Percentiles rank a stretch among this genome's conserved stretches.
Evolutionary conservation across 1,139 yeast species (phyloP).

Genomic region (Geotrichum bryndzae): DNA sequence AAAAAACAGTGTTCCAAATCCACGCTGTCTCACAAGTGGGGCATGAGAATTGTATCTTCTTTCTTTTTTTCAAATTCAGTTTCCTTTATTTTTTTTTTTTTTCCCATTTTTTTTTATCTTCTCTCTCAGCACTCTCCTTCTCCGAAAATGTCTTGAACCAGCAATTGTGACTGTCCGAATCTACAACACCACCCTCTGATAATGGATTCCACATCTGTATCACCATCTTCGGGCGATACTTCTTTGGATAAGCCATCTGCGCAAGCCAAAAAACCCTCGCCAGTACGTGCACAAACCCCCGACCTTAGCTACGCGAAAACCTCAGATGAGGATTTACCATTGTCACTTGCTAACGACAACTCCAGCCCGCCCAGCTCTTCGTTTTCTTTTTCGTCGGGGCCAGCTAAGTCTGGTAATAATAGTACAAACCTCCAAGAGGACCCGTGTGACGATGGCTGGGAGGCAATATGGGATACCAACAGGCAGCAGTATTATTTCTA

Average conservation of each 20-base stretch:
- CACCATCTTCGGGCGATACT: not conserved
- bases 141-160: too few species aligned
- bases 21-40: too few species aligned
- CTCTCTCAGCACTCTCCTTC: too few species aligned
- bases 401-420: not conserved
- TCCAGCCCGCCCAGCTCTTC: not conserved
- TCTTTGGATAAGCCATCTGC: not conserved
- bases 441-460: conserved; percentile 30
- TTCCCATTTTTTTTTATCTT: too few species aligned
- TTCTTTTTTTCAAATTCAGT: too few species aligned
- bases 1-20: too few species aligned
- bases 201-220: not conserved
- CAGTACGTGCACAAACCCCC: not conserved
- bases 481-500: conserved; percentile 26
- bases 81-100: too few species aligned
- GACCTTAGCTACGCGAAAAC: not conserved
- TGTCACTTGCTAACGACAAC: not conserved
- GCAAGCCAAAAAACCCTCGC: not conserved
- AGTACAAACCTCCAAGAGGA: not conserved
- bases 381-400: not conserved
- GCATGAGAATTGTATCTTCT: too few species aligned
- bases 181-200: too few species aligned
- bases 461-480: conserved; percentile 29
- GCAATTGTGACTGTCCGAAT: too few species aligned
- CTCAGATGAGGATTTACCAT: not conserved